These are phyloP conservation scores for Sphaerobolus stellatus DNA, from an alignment of 1,284 basidiomycete genomes.

Conservation along the genomic window DNA sequence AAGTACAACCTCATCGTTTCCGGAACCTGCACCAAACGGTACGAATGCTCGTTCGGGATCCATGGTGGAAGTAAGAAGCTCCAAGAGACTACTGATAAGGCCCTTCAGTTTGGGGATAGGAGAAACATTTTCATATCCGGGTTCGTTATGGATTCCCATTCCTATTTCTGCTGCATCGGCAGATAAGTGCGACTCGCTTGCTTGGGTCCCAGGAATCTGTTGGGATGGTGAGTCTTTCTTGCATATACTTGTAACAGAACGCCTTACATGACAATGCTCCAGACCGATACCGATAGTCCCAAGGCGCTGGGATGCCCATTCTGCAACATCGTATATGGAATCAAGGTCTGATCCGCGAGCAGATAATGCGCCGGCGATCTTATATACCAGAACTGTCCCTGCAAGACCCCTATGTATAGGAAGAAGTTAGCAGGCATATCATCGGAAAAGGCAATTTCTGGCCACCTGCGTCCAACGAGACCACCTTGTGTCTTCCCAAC, in stretches of 20 bases:
- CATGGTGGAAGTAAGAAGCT: slow-evolving; percentile 68
- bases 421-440: background rate
- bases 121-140: slow-evolving; percentile 70
- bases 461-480: slow-evolving; percentile 76
- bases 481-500: slow-evolving; percentile 79
- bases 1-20: slow-evolving; percentile 63
- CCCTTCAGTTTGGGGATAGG: slow-evolving; percentile 68
- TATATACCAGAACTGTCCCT: slow-evolving; percentile 89
- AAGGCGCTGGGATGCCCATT: slow-evolving; percentile 63
- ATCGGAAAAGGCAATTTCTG: background rate
- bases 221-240: background rate
- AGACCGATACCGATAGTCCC: slow-evolving; percentile 90
- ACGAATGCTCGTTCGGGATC: slow-evolving; percentile 87
- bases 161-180: slow-evolving; percentile 81
- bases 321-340: slow-evolving; percentile 68
- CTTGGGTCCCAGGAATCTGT: slow-evolving; percentile 79
- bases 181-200: slow-evolving; percentile 57
- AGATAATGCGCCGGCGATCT: slow-evolving; percentile 84
- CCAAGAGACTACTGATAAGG: slow-evolving; percentile 72
- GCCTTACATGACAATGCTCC: slow-evolving; percentile 83
- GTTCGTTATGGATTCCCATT: slow-evolving; percentile 91
- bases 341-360: slow-evolving; percentile 70
- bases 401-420: slow-evolving; percentile 58
- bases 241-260: background rate
- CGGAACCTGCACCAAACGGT: slow-evolving; percentile 65